phyloP scores from a whole-genome alignment of 306 rosid genomes.

The Pterocarpus santalinus region DNA sequence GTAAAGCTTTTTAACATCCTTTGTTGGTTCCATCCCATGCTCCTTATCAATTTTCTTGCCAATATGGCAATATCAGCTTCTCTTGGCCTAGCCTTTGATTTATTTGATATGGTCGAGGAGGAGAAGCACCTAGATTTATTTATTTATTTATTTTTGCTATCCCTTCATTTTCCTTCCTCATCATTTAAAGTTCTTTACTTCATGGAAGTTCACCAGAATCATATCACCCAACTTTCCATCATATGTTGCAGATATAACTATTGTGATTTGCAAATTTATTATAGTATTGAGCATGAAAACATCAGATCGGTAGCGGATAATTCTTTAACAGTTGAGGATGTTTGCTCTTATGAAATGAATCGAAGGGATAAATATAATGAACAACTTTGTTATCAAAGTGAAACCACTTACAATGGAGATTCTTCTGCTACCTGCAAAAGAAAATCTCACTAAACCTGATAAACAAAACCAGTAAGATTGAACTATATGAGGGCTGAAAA shows the following conservation, averaged over 20 bases:
- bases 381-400: background rate
- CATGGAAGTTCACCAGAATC: background rate
- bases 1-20: too few species aligned
- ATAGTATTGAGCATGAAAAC: background rate
- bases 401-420: too few species aligned
- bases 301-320: background rate
- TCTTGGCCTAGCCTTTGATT: too few species aligned
- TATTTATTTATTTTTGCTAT: background rate
- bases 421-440: background rate
- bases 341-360: too few species aligned
- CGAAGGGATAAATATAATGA: too few species aligned
- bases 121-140: too few species aligned
- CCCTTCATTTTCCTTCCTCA: background rate
- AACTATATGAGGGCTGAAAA: background rate
- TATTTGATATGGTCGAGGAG: too few species aligned
- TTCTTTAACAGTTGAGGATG: background rate
- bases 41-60: too few species aligned
- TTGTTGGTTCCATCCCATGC: too few species aligned
- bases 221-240: background rate
- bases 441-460: background rate
- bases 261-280: background rate
- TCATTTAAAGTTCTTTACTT: constrained; percentile 5
- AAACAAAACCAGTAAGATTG: background rate
- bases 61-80: too few species aligned
- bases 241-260: background rate